Evolutionary conservation across 78 protist genomes (phyloP).

Genomic region (Tieghemostelium lacteum): DNA sequence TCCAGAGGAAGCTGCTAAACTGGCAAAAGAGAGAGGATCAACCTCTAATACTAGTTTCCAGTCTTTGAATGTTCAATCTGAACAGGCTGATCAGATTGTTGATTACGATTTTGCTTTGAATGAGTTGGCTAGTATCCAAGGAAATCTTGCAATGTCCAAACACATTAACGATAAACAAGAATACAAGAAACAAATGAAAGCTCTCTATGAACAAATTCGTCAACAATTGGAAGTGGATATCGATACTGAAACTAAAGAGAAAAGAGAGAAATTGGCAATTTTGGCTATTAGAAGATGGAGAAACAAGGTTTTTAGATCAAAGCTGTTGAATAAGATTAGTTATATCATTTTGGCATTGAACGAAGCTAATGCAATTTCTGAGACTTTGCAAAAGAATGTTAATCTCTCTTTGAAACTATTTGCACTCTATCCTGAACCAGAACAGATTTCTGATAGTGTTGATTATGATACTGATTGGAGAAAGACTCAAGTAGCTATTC

Average conservation of each 20-base stretch:
- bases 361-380: constrained; percentile 79
- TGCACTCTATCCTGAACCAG: constrained; percentile 36
- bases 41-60: no score
- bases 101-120: constrained; percentile 81
- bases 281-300: constrained; percentile 59
- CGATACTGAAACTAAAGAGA: constrained; percentile 34
- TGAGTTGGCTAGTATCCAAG: constrained; percentile 78
- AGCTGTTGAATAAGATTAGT: constrained; percentile 28
- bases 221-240: constrained; percentile 27
- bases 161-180: constrained; percentile 66
- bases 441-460: constrained; percentile 19
- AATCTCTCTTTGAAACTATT: constrained; percentile 25
- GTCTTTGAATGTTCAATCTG: no score
- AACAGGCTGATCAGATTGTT: constrained; percentile 42
- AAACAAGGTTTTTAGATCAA: constrained; percentile 30
- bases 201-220: constrained; percentile 48
- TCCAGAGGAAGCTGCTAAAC: constrained; percentile 82
- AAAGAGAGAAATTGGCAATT: constrained; percentile 36
- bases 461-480: constrained; percentile 65
- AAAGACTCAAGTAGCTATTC: constrained; percentile 54
- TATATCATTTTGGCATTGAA: constrained; percentile 55
- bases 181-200: constrained; percentile 62
- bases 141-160: constrained; percentile 48
- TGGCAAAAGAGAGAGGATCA: constrained; percentile 65
- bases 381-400: background rate